Evolutionary conservation across 2,329 filamentous ascomycete species (phyloP).

Genomic region (Coccinonectria pachysandricola): DNA sequence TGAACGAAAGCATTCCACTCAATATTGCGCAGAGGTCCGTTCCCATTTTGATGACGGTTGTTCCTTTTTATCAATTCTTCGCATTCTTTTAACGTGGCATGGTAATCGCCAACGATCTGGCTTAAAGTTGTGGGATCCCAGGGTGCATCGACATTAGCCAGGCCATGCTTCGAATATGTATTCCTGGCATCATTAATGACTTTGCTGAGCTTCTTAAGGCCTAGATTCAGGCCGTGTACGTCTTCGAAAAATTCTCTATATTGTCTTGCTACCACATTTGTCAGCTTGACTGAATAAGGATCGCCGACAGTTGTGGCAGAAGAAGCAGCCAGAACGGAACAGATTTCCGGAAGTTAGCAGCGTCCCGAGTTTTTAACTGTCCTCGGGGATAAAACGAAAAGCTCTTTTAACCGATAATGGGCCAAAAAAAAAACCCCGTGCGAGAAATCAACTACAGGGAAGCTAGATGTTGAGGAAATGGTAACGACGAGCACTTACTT

Average conservation of each 20-base stretch:
- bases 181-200: conserved; percentile 20
- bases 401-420: no score
- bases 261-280: conserved; percentile 15
- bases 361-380: no score
- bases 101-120: conserved; percentile 23
- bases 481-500: no score
- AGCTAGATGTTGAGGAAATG: no score
- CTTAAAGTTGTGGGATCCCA: conserved; percentile 15
- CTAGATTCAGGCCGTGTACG: conserved; percentile 20
- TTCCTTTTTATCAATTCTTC: conserved; percentile 19
- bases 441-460: no score
- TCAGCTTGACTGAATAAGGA: conserved; percentile 2
- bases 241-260: conserved; percentile 25
- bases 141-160: conserved; percentile 8
- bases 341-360: no score
- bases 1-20: conserved; percentile 28
- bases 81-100: conserved; percentile 23
- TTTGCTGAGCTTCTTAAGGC: conserved; percentile 20
- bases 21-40: conserved; percentile 21
- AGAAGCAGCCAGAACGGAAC: no score
- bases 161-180: conserved; percentile 16
- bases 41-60: conserved; percentile 16
- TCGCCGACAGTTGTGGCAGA: no score
- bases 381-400: no score
- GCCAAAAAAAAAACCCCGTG: no score